Conservation (phyloP, 1,139 yeast genomes). For the Pichia sp. region DNA sequence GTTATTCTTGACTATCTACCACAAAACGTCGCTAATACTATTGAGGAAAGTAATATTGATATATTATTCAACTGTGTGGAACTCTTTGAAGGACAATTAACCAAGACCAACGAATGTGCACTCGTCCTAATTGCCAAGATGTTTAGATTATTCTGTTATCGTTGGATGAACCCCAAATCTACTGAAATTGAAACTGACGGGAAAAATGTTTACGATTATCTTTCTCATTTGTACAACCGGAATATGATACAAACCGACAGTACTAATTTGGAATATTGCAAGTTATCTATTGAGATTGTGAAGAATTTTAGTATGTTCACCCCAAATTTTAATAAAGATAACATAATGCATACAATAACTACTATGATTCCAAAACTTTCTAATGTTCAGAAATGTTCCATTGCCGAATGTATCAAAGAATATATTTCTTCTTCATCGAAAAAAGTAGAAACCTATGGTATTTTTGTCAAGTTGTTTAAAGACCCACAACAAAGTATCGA, state of each 20-base stretch:
- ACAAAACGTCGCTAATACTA: neutral
- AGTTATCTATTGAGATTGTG: constrained; percentile 3
- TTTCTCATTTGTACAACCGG: constrained; percentile 11
- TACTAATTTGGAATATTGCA: constrained; percentile 14
- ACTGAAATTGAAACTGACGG: constrained; percentile 19
- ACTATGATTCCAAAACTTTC: constrained; percentile 16
- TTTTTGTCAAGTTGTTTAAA: constrained; percentile 35
- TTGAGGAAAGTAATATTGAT: constrained; percentile 6
- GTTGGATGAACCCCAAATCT: constrained; percentile 11
- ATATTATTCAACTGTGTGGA: constrained; percentile 9
- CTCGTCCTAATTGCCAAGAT: constrained; percentile 13
- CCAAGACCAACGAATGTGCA: constrained; percentile 21
- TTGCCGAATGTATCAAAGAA: constrained; percentile 12
- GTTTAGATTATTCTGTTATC: constrained; percentile 1
- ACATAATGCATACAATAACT: neutral
- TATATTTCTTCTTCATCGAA: constrained; percentile 13
- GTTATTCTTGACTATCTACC: constrained; percentile 9
- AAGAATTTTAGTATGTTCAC: neutral
- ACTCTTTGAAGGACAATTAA: constrained; percentile 16
- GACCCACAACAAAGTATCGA: constrained; percentile 41
- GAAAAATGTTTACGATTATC: constrained; percentile 14
- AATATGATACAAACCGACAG: constrained; percentile 19
- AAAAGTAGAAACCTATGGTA: constrained; percentile 33
- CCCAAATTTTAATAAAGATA: neutral
- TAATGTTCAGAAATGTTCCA: constrained; percentile 17